Evolutionary conservation across 2,329 filamentous ascomycete species (phyloP).

Genomic region (Trichothecium roseum): DNA sequence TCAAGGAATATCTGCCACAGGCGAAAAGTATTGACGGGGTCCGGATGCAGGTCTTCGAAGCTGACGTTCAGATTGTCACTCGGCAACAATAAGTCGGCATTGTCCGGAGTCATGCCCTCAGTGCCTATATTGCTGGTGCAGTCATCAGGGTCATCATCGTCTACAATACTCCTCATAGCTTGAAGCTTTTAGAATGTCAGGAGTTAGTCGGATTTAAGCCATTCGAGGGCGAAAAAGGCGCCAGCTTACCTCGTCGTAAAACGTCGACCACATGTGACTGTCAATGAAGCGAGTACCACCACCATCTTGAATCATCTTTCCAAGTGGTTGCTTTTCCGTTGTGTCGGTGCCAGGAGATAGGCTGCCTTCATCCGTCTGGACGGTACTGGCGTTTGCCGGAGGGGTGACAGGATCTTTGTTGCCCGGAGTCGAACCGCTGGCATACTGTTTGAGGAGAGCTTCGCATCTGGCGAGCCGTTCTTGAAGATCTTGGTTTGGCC

Average conservation of each 20-base stretch:
- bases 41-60: conserved; percentile 48
- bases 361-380: neutral
- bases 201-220: conserved; percentile 8
- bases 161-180: conserved; percentile 49
- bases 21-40: conserved; percentile 54
- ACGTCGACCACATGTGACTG: conserved; percentile 40
- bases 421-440: conserved; percentile 21
- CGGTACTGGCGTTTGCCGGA: conserved; percentile 2
- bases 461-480: conserved; percentile 50
- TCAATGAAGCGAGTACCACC: conserved; percentile 47
- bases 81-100: conserved; percentile 37
- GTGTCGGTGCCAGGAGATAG: conserved; percentile 3
- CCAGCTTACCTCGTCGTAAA: conserved; percentile 43
- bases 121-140: conserved; percentile 33
- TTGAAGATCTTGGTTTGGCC: conserved; percentile 51
- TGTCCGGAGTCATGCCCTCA: conserved; percentile 39
- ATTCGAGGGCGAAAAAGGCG: neutral
- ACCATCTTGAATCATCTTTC: conserved; percentile 46
- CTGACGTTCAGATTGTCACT: conserved; percentile 27
- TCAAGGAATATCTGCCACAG: conserved; percentile 69
- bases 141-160: conserved; percentile 37
- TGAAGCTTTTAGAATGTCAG: conserved; percentile 28
- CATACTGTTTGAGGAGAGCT: conserved; percentile 47
- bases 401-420: conserved; percentile 5
- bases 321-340: conserved; percentile 18